Conservation (phyloP, 2,329 filamentous ascomycete species). For the Rhynchosporium graminicola region DNA sequence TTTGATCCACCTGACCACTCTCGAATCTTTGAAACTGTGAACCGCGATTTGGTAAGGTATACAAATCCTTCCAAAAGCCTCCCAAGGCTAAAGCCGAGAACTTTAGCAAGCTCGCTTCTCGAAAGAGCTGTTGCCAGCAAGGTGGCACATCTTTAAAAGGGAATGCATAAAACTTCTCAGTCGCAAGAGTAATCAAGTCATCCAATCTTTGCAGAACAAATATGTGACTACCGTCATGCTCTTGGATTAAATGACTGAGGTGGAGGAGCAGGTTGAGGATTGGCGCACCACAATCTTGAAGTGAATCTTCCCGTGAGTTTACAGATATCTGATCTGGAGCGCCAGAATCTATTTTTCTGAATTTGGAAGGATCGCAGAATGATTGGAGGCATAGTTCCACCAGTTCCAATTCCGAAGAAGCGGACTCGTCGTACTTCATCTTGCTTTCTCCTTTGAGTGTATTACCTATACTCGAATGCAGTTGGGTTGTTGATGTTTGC, state of each 20-base stretch:
- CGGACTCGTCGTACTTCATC: background rate
- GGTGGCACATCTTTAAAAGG: slow-evolving; percentile 65
- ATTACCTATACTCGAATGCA: too few relatives aligned
- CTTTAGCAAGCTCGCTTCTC: slow-evolving; percentile 67
- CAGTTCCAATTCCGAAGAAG: background rate
- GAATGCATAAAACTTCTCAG: slow-evolving; percentile 69
- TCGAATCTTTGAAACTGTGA: background rate
- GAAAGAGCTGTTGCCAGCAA: slow-evolving; percentile 71
- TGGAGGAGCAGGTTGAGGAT: slow-evolving; percentile 27
- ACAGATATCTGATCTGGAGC: background rate
- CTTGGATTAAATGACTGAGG: slow-evolving; percentile 22
- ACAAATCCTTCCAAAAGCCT: slow-evolving; percentile 21
- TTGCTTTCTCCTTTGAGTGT: background rate
- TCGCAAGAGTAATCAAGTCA: slow-evolving; percentile 60
- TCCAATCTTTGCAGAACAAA: slow-evolving; percentile 46
- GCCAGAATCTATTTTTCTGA: background rate
- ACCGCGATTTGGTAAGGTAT: background rate
- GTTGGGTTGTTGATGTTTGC: too few relatives aligned
- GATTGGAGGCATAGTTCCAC: background rate
- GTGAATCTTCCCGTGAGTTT: background rate
- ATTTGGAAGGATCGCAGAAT: background rate
- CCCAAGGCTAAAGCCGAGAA: slow-evolving; percentile 46
- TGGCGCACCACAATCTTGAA: slow-evolving; percentile 24
- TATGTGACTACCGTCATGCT: slow-evolving; percentile 15
- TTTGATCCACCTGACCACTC: slow-evolving; percentile 29